phyloP scores from a whole-genome alignment of 2,329 filamentous ascomycete species.

The Coniochaeta sp. region DNA sequence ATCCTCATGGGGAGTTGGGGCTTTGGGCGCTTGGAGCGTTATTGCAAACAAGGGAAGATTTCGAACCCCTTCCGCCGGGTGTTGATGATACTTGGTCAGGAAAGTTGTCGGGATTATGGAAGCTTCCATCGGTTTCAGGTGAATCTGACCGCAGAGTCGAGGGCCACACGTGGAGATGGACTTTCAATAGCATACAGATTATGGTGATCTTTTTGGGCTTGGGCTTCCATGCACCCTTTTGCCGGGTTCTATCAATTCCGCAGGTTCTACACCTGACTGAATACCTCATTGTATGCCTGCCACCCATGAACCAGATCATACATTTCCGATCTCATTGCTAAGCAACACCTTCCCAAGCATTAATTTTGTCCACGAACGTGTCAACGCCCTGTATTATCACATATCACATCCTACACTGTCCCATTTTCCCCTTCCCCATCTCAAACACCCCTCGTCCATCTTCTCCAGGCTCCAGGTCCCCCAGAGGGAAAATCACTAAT shows the following conservation, averaged over 20 bases:
- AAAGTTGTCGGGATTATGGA: too few relatives aligned
- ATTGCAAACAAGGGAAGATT: not conserved
- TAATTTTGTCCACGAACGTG: too few relatives aligned
- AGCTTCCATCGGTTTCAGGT: too few relatives aligned
- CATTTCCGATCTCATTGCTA: too few relatives aligned
- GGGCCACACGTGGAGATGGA: not conserved
- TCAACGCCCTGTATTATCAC: too few relatives aligned
- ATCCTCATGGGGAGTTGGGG: not conserved
- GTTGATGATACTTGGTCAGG: too few relatives aligned
- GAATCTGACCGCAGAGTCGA: not conserved
- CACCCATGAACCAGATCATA: too few relatives aligned
- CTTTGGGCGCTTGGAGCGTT: not conserved
- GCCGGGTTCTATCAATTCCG: not conserved
- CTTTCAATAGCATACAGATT: not conserved
- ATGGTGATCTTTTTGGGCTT: not conserved
- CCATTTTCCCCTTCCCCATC: not conserved
- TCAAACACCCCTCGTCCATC: too few relatives aligned
- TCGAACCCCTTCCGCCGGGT: too few relatives aligned
- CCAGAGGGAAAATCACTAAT: constrained; percentile 6
- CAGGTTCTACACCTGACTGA: not conserved
- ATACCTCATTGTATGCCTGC: not conserved
- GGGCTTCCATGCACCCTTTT: not conserved
- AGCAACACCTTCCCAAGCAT: too few relatives aligned
- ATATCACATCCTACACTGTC: too few relatives aligned
- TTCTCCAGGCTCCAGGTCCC: too few relatives aligned